phyloP scores from a whole-genome alignment of 331 rosid species.

The Cydonia oblonga region DNA sequence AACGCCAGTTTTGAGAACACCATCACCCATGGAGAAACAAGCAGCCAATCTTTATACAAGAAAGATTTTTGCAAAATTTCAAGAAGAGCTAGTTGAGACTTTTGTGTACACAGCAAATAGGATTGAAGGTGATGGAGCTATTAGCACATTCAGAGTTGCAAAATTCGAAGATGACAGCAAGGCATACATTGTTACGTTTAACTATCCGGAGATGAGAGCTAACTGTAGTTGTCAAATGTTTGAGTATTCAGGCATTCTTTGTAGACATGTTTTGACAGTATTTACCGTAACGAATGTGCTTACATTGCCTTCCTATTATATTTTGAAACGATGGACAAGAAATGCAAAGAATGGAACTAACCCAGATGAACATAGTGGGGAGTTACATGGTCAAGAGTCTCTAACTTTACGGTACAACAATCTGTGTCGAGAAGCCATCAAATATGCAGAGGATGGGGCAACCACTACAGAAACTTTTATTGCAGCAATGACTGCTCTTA shows the following conservation, averaged over 20 bases:
- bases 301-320: slow-evolving; percentile 73
- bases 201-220: slow-evolving; percentile 67
- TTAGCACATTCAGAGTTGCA: slow-evolving; percentile 81
- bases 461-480: slow-evolving; percentile 61
- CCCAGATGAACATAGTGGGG: slow-evolving; percentile 47
- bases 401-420: slow-evolving; percentile 48
- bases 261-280: slow-evolving; percentile 84
- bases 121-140: slow-evolving; percentile 73
- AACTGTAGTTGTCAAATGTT: slow-evolving; percentile 89
- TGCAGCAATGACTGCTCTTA: slow-evolving; percentile 59
- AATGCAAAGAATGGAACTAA: slow-evolving; percentile 58
- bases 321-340: slow-evolving; percentile 89
- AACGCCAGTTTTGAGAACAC: slow-evolving; percentile 65
- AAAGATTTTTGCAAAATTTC: slow-evolving; percentile 70
- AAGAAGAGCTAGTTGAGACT: slow-evolving; percentile 92
- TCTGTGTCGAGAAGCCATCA: slow-evolving; percentile 73
- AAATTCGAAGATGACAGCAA: slow-evolving; percentile 78
- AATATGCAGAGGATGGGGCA: slow-evolving; percentile 87
- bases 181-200: slow-evolving; percentile 63
- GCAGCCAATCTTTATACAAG: slow-evolving; percentile 81
- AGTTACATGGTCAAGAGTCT: slow-evolving; percentile 57
- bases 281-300: slow-evolving; percentile 84
- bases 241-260: slow-evolving; percentile 91
- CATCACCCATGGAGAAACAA: slow-evolving; percentile 96
- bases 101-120: slow-evolving; percentile 88